These are phyloP conservation scores for Colletotrichum orbiculare DNA, from an alignment of 2,329 filamentous ascomycete species.

Conservation along the genomic window DNA sequence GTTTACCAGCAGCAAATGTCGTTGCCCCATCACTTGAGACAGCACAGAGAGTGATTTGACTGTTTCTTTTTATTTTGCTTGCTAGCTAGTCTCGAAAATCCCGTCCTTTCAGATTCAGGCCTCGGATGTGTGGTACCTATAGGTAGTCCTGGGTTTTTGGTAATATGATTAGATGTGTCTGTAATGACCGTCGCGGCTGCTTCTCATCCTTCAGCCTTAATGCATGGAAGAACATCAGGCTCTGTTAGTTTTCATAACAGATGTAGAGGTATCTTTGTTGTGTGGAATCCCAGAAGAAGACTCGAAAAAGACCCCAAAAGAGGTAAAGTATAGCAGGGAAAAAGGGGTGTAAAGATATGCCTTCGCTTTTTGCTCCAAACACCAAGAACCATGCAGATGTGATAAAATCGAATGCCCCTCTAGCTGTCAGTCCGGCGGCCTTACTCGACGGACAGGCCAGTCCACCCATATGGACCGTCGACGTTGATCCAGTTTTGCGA, in stretches of 20 bases:
- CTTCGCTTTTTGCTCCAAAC: slow-evolving; percentile 30
- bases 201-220: slow-evolving; percentile 13
- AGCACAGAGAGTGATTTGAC: neutral
- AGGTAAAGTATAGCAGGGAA: neutral
- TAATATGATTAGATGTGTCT: slow-evolving; percentile 20
- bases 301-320: neutral
- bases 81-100: slow-evolving; percentile 19
- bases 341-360: neutral
- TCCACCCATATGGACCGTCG: slow-evolving; percentile 77
- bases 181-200: slow-evolving; percentile 21
- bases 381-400: slow-evolving; percentile 29
- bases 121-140: neutral
- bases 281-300: slow-evolving; percentile 8
- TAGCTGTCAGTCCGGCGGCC: neutral
- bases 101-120: neutral
- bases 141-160: slow-evolving; percentile 1
- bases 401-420: slow-evolving; percentile 9
- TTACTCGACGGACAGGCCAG: slow-evolving; percentile 47
- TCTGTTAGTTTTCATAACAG: neutral
- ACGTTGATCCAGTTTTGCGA: slow-evolving; percentile 79
- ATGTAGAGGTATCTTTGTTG: slow-evolving; percentile 22
- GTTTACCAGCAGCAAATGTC: neutral
- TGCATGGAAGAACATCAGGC: slow-evolving; percentile 4
- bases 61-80: slow-evolving; percentile 16
- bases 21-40: neutral